Base-by-base conservation (phyloP, 257 asterid species). In the Nicotiana sylvestris region DNA sequence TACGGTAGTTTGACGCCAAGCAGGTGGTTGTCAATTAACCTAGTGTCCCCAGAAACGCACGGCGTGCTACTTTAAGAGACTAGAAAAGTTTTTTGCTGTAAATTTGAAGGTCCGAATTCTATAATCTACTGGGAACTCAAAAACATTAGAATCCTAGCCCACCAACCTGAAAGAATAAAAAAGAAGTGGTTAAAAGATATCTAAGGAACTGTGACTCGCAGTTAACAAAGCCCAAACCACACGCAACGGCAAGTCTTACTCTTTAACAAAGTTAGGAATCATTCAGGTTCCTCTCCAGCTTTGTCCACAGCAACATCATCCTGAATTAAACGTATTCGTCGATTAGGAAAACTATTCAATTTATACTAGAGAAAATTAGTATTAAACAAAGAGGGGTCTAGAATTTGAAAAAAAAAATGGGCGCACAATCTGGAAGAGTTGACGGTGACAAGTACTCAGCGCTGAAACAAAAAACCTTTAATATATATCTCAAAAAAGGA, bases 271-370 rank as follows among this genome's bases (percentile, higher is more conserved):
- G 81, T 51, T 29, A 65, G 77, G 10, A 76, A 77, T 64, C 46
- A 69, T 83, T 83, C 82, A 91, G 88, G 88, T 84, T 83, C 86
- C 66, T 72, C 88, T 84, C 84, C 92, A 83, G 91, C 89, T 85
- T 87, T 82, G 70, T 69, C 86, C 76, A 82, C 66, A 77, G 81
- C 35, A 29, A 68, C 81, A 58, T 87, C 56, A 83, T 85, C 86
- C 92, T 89, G 89, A 87, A 83, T 49, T 49, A 6, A 49, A 49
- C 49, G 33, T 49, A 46, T 6, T 5, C 39, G 3, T 25, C 25
- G 61, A 25, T 74, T 49, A 74, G 79, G 79, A 9, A 9, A 43
- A 2, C 51, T 43, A 12, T 43, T 43, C 51, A 43, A 43, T 43
- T 43, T 43, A 43, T 43, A 43, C 51, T 43, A 9, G 51, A 43